phyloP scores from a whole-genome alignment of 805 yeast species.

The Pichia ethanolica region DNA sequence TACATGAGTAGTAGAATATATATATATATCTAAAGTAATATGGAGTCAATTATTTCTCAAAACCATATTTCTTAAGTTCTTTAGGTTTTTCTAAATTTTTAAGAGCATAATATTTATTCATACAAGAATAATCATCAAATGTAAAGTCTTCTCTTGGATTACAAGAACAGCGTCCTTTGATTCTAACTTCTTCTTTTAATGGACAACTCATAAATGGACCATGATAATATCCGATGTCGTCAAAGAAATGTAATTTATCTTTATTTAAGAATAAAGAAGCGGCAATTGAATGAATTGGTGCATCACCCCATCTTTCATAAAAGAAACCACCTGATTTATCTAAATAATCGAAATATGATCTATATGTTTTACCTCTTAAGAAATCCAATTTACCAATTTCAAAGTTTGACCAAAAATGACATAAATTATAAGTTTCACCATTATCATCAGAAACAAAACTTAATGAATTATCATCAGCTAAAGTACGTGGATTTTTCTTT shows the following conservation, averaged over 20 bases:
- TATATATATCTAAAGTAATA: too few species aligned
- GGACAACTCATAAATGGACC: conserved; percentile 82
- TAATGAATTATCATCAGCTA: conserved; percentile 56
- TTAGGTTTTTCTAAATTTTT: conserved; percentile 49
- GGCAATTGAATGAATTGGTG: conserved; percentile 86
- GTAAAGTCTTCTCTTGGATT: conserved; percentile 67
- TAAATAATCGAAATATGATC: conserved; percentile 60
- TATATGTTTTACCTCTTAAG: conserved; percentile 69
- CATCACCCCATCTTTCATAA: conserved; percentile 93
- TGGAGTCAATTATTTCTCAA: not conserved
- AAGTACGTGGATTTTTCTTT: conserved; percentile 48
- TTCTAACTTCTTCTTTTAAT: conserved; percentile 49
- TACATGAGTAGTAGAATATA: not conserved
- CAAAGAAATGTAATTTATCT: conserved; percentile 70
- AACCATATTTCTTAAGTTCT: conserved; percentile 52
- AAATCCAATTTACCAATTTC: conserved; percentile 70
- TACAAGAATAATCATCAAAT: conserved; percentile 65
- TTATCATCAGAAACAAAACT: conserved; percentile 64
- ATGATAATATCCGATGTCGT: conserved; percentile 80
- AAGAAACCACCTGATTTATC: conserved; percentile 87
- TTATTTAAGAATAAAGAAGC: conserved; percentile 69
- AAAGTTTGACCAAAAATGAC: conserved; percentile 91
- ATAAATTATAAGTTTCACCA: conserved; percentile 66
- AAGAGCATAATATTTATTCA: conserved; percentile 49
- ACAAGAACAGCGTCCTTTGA: conserved; percentile 62